A percentile compares a stretch with the other conserved stretches of the same genome.
Evolutionary conservation across 768 basidiomycete species (phyloP).

Genomic region (Jaapia argillacea): DNA sequence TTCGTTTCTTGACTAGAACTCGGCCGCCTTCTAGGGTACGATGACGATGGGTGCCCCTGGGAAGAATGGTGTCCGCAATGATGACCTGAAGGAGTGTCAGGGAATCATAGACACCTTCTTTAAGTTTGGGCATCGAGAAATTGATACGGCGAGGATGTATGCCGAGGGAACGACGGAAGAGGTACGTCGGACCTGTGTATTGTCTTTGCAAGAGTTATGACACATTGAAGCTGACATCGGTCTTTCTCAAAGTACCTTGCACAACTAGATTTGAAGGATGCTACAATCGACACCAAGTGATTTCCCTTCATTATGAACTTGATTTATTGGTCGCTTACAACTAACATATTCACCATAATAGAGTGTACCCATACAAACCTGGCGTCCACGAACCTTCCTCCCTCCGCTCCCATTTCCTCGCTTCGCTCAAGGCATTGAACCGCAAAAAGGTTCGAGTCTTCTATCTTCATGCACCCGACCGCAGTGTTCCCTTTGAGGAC

Average conservation of each 20-base stretch:
- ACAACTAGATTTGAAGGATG: slow-evolving; percentile 28
- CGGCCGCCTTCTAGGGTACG: slow-evolving; percentile 35
- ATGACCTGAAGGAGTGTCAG: slow-evolving; percentile 26
- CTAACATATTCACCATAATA: slow-evolving; percentile 12
- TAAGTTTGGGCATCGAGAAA: slow-evolving; percentile 29
- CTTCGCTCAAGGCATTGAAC: slow-evolving; percentile 35
- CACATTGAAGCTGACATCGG: no score
- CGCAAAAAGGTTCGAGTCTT: slow-evolving; percentile 37
- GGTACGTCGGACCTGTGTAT: slow-evolving; percentile 14
- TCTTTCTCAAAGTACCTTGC: slow-evolving; percentile 22
- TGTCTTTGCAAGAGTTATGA: no score
- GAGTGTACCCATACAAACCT: slow-evolving; percentile 28
- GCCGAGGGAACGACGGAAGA: slow-evolving; percentile 46
- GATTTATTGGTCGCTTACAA: no score
- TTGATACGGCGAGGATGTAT: slow-evolving; percentile 45
- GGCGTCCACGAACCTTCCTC: slow-evolving; percentile 32
- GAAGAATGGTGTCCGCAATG: slow-evolving; percentile 29
- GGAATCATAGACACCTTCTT: slow-evolving; percentile 36
- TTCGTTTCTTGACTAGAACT: slow-evolving; percentile 2
- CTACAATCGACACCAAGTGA: slow-evolving; percentile 43
- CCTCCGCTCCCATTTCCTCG: slow-evolving; percentile 33
- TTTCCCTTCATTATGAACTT: no score
- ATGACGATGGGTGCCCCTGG: slow-evolving; percentile 35
- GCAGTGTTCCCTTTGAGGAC: slow-evolving; percentile 43
- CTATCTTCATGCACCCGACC: slow-evolving; percentile 55